Percentiles rank a stretch among this genome's conserved stretches.
These are phyloP conservation scores for Schizochytrium sp. DNA, from an alignment of 108 stramenopile species.

Conservation along the genomic window DNA sequence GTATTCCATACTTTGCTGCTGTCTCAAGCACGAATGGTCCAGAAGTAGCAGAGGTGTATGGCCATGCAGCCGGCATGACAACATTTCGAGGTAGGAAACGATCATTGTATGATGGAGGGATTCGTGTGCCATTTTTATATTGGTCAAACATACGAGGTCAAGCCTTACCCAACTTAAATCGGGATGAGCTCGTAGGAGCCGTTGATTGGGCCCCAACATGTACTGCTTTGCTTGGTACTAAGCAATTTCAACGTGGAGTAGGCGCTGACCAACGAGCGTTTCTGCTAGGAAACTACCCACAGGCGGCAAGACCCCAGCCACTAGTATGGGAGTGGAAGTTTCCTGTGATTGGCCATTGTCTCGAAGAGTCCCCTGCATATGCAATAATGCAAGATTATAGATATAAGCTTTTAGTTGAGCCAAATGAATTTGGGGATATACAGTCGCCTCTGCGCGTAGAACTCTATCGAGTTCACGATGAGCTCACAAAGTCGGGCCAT, in stretches of 20 bases:
- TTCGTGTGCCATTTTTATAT: constrained; percentile 29
- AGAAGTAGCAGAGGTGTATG: not conserved
- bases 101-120: constrained; percentile 22
- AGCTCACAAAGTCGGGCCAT: not conserved
- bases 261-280: constrained; percentile 7
- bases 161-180: not conserved
- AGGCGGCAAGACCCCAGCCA: not conserved
- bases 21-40: constrained; percentile 40
- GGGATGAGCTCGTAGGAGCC: not conserved
- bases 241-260: not conserved
- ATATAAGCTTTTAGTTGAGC: constrained; percentile 17
- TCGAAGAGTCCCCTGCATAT: not conserved
- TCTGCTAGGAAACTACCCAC: not conserved
- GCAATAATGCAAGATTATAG: not conserved
- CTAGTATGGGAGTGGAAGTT: not conserved
- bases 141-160: not conserved
- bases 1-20: not conserved
- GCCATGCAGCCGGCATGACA: constrained; percentile 28
- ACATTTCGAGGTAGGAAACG: not conserved
- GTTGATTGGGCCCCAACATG: constrained; percentile 24
- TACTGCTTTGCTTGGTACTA: not conserved
- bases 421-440: not conserved
- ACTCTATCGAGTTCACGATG: constrained; percentile 2
- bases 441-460: not conserved
- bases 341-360: not conserved